These are phyloP conservation scores for Aspergillus baeticus DNA, from an alignment of 495 filamentous ascomycete genomes.

Conservation along the genomic window DNA sequence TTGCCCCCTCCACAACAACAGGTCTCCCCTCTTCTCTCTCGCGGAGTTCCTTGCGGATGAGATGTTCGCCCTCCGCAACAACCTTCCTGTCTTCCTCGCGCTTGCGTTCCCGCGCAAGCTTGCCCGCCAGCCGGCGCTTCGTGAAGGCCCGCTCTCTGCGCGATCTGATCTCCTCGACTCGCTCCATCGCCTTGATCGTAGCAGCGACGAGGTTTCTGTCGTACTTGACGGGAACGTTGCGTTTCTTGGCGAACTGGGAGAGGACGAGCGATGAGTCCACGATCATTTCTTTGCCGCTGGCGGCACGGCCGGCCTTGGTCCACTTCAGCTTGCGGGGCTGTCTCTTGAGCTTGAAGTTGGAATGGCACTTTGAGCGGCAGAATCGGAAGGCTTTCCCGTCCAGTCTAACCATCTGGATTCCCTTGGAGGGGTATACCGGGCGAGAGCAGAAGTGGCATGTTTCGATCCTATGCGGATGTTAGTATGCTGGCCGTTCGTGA, in stretches of 20 bases:
- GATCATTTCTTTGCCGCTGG: constrained; percentile 84
- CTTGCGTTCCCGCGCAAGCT: constrained; percentile 70
- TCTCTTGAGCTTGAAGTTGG: constrained; percentile 99
- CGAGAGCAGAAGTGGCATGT: constrained; percentile 85
- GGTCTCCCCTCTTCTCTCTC: constrained; percentile 43
- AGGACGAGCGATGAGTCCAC: constrained; percentile 92
- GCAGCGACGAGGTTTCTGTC: constrained; percentile 83
- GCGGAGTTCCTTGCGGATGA: constrained; percentile 54
- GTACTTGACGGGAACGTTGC: constrained; percentile 95
- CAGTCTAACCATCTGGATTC: constrained; percentile 76
- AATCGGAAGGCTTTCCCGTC: constrained; percentile 41
- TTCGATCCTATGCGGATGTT: constrained; percentile 58
- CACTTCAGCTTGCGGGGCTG: constrained; percentile 81
- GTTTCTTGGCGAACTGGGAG: constrained; percentile 83
- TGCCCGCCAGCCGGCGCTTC: constrained; percentile 87
- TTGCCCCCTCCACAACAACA: constrained; percentile 31
- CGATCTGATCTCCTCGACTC: constrained; percentile 81
- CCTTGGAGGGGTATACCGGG: constrained; percentile 83
- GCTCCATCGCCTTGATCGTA: constrained; percentile 88
- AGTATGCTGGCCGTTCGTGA: neutral
- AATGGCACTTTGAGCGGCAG: constrained; percentile 91
- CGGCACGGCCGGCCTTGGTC: constrained; percentile 75
- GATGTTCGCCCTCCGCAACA: constrained; percentile 87
- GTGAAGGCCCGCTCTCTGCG: constrained; percentile 87
- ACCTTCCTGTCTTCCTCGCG: constrained; percentile 75